Evolutionary conservation across 345 rosid species (phyloP), one percentile per base, ranked within the genome.

Genomic region (Salix suchowensis): DNA sequence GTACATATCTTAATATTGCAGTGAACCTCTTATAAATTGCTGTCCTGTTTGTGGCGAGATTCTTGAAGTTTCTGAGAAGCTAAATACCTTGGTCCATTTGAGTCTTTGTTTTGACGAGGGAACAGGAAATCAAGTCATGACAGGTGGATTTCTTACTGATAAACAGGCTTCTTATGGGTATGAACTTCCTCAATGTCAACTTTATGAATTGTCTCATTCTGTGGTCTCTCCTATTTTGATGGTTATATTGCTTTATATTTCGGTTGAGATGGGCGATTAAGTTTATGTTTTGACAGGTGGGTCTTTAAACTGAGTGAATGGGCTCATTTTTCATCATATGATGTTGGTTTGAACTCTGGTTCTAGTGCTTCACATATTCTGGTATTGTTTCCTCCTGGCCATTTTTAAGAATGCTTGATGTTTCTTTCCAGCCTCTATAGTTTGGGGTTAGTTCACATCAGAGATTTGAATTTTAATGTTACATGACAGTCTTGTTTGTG

Each of bases 101-200:
- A 90, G 91, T 67, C 90, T 95, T 15, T 95, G 98, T 84, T 95
- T 95, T 66, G 97, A 94, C 74, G 97, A 92, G 87, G 98, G 98
- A 84, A 92, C 97, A 28, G 98, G 98, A 85, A 91, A 90, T 80
- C 94, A 92, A 85, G 76, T 87, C 65, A 94, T 94, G 98, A 92
- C 90, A 1, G 98, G 98, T 80, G 98, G 98, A 44, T 94, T 94
- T 81, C 87, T 94, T 82, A 94, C 97, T 79, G 98, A 92, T 79
- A 95, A 90, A 80, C 90, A 95, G 77, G 97, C 97, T 62, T 91
- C 98, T 52, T 87, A 91, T 82, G 98, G 97, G 98, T 92, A 84
- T 83, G 88, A 72, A 73, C 34, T 67, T 10, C 76, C 24, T 72
- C 66, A n/a, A 16, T 46, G 34, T 50, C 62, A 3, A 50, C 13